Evolutionary conservation across 441 rosid species (phyloP), one percentile per base, ranked within the genome.

Genomic region (Melastoma candidum): DNA sequence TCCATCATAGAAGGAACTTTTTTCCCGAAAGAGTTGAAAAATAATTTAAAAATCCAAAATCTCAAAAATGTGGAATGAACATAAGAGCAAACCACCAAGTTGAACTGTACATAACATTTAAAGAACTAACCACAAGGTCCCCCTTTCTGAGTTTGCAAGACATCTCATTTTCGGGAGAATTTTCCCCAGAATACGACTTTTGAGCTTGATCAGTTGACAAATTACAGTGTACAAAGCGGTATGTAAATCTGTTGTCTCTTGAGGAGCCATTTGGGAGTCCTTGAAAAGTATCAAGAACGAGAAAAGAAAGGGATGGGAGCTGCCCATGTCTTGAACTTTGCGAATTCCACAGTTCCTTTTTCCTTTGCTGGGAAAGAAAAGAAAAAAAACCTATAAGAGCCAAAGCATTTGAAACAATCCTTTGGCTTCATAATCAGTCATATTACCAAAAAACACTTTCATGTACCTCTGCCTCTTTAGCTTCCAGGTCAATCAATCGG

Each of bases 401-500:
- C 7, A 29, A 29, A 29, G 36, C 36, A 29, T 29, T 29, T 3
- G 3, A 29, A 29, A 29, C 36, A 29, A 29, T 29, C 36, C 36
- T 29, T 29, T 29, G 36, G 3, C 7, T 29, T 3, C 3, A 29
- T 7, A 29, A 29, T 29, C 7, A 3, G 36, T 29, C 36, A 3
- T 29, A 29, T 3, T 7, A 29, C 36, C 3, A 43, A 26, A 12
- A 13, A 12, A 22, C 44, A 24, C 22, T 46, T 7, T 17, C 26
- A 39, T 57, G 69, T 64, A 87, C 99, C 94, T 82, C 83, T 71
- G 78, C 76, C 70, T 83, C 95, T 72, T 79, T 83, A 72, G 88
- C 92, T 78, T 94, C 99, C 68, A 94, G 77, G 69, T 90, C 96
- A 52, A 90, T 82, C 68, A 90, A 69, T 60, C 78, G 60, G 75